Base-by-base conservation (phyloP, 2,329 filamentous ascomycete genomes). In the Colletotrichum orchidophilum region DNA sequence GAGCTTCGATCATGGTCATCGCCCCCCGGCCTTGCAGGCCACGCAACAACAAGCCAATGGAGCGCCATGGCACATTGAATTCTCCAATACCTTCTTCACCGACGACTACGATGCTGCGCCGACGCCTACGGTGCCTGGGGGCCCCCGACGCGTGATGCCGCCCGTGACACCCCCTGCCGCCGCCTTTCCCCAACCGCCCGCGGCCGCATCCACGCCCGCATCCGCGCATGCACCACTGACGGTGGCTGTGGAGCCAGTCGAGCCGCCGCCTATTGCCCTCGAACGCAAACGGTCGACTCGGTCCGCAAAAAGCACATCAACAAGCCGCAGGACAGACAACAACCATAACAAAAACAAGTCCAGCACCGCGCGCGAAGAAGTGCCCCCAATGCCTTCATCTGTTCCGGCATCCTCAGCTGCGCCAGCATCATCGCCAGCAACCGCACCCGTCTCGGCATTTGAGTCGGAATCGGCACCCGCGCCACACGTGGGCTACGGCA, bases 61-160 rank as follows among this genome's bases (percentile, higher is more conserved):
- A 52, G 58, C 76, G 27, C 74, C 77, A 60, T 87, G 86, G 83
- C 84, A 85, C 73, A 77, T 84, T 72, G 86, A 88, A 53, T 85
- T 86, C 72, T 81, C 85, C 68, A 85, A 83, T 74, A 83, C 81
- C 68, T 86, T 86, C 74, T 81, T 87, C 74, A 78, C 74, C 74
- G 81, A 87, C 76, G 89, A 92, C 76, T 91, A 92, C 81, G 93
- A 96, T 78, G 93, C 94, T 62, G 95, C 95, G 29, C 95, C 96
- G 15, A 96, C 92, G 46, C 96, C 96, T 5, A 95, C 91, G 31
- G 87, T 98, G 42, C 94, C 94, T 39, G 92, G 88, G 59, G 95
- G 95, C 5, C 94, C 95, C 67, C 90, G 94, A 70, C 83, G 83
- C 66, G 75, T 67, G 21, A 57, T 59, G 18, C 55, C 58, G n/a